Conservation (phyloP, 2,329 filamentous ascomycete genomes). For the Ustulina deusta region DNA sequence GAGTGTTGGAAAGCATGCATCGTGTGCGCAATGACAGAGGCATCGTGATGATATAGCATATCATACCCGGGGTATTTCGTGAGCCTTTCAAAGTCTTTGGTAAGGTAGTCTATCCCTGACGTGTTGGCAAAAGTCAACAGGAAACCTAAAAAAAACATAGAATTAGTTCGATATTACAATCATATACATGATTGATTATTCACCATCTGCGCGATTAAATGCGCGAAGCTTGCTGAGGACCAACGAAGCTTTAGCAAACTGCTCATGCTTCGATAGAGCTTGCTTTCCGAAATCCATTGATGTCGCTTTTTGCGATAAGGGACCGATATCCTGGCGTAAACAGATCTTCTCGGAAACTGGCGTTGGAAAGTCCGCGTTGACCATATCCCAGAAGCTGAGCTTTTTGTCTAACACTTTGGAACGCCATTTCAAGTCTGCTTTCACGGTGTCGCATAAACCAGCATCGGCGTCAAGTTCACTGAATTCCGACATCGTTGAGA, state of each 20-base stretch:
- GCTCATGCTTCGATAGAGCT: conserved; percentile 18
- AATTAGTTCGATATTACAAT: neutral
- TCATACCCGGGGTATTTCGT: conserved; percentile 8
- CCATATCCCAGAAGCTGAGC: conserved; percentile 27
- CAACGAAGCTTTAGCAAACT: conserved; percentile 22
- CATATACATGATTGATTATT: neutral
- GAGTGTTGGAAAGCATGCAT: conserved; percentile 27
- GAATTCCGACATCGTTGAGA: conserved; percentile 5
- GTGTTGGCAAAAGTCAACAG: conserved; percentile 26
- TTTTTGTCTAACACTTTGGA: conserved; percentile 13
- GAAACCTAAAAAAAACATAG: conserved; percentile 2
- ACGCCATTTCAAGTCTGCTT: conserved; percentile 24
- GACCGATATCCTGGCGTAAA: conserved; percentile 22
- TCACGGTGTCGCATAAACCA: conserved; percentile 17
- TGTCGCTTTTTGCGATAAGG: neutral
- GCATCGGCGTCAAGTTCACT: neutral
- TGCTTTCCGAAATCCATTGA: conserved; percentile 18
- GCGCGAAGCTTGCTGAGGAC: conserved; percentile 23
- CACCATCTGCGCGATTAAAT: conserved; percentile 24
- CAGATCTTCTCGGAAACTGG: conserved; percentile 15
- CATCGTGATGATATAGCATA: conserved; percentile 16
- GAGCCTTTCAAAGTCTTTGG: conserved; percentile 16
- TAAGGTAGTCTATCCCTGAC: conserved; percentile 27
- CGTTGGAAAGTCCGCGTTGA: conserved; percentile 18
- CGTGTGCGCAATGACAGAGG: conserved; percentile 23